phyloP scores from a whole-genome alignment of 2,329 filamentous ascomycete species.

The Penicillium palitans region DNA sequence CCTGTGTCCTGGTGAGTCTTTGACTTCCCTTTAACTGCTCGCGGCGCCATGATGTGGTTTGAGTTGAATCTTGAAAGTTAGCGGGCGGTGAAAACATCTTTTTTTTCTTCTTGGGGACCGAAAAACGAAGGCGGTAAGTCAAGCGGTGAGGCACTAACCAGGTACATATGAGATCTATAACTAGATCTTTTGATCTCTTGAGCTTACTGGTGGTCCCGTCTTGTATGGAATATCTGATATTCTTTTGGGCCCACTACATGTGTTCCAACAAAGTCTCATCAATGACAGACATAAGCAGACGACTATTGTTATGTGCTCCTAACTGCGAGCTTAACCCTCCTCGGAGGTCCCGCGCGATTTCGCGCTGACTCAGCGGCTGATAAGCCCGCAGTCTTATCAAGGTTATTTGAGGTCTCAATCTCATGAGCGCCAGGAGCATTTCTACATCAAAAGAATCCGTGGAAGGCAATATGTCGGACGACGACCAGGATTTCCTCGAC shows the following conservation, averaged over 20 bases:
- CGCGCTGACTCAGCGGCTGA: constrained; percentile 40
- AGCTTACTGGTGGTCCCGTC: not conserved
- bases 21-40: constrained; percentile 30
- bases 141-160: constrained; percentile 3
- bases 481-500: constrained; percentile 75
- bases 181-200: not conserved
- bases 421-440: not conserved
- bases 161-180: not conserved
- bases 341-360: not conserved
- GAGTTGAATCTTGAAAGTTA: constrained; percentile 7
- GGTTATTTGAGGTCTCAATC: not conserved
- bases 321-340: not conserved
- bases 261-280: no score
- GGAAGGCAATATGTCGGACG: constrained; percentile 51
- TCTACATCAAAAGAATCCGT: not conserved
- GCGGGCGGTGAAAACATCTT: constrained; percentile 14
- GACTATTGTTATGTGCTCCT: not conserved
- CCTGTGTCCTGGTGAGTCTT: constrained; percentile 27
- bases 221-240: not conserved
- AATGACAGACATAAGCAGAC: not conserved
- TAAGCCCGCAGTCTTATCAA: constrained; percentile 27
- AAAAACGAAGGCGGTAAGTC: constrained; percentile 4
- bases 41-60: constrained; percentile 36
- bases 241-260: no score
- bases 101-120: constrained; percentile 16